Evolutionary conservation across 78 protist species (phyloP).

Genomic region (Capsaspora owczarzaki): DNA sequence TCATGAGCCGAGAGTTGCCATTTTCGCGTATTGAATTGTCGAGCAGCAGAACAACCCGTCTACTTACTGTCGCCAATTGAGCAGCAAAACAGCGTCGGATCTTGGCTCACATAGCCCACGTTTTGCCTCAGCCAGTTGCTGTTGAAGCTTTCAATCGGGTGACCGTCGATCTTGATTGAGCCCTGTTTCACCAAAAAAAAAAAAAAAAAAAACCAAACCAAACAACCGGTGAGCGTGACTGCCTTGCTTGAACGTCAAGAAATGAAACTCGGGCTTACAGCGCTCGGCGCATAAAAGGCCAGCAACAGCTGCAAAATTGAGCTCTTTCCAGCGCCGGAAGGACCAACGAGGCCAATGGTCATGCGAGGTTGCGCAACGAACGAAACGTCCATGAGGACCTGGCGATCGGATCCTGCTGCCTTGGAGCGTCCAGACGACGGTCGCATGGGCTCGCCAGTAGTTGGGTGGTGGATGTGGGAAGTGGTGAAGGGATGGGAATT

Average conservation of each 20-base stretch:
- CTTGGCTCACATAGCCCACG: constrained; percentile 64
- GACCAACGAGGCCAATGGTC: constrained; percentile 68
- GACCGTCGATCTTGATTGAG: constrained; percentile 70
- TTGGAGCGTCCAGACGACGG: no score
- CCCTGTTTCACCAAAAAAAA: constrained; percentile 50
- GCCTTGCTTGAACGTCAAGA: constrained; percentile 18
- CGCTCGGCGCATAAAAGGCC: constrained; percentile 23
- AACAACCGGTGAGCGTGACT: constrained; percentile 17
- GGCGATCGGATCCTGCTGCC: no score
- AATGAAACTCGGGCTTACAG: constrained; percentile 69
- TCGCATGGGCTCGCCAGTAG: no score
- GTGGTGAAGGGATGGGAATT: no score
- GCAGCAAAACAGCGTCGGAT: constrained; percentile 71
- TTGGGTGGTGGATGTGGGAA: no score
- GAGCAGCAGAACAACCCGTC: neutral
- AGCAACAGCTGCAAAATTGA: constrained; percentile 29
- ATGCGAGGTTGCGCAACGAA: constrained; percentile 51
- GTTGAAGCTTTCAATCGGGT: neutral
- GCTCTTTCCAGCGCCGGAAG: constrained; percentile 68
- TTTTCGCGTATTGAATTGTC: neutral
- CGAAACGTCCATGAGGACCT: no score
- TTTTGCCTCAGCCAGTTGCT: constrained; percentile 27
- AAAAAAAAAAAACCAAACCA: constrained; percentile 27
- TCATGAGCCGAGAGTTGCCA: neutral
- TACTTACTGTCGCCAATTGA: constrained; percentile 62